Base-by-base conservation (phyloP, 2,329 filamentous ascomycete species). In the Cladorrhinum sp. region DNA sequence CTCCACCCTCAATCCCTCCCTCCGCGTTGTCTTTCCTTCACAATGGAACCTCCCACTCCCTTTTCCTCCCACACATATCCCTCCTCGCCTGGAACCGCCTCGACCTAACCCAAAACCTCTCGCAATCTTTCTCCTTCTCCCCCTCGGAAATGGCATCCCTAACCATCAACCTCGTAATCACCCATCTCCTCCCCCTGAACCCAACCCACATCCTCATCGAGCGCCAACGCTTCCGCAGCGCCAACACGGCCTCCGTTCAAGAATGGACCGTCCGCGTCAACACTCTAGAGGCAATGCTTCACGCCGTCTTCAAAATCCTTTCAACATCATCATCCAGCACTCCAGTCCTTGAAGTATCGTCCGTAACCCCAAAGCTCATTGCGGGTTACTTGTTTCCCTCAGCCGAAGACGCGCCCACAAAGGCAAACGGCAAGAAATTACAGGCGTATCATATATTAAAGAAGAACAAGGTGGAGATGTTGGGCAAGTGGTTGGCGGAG, bases 261-360 rank as follows among this genome's bases (percentile, higher is more conserved):
- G 90, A 96, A 74, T 96, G 91, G 91, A 94, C 91, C 2, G 72
- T 95, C 46, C 80, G 90, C 1, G 91, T 96, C 8, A 94, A 94
- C 66, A 87, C 89, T 68, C 82, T 96, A 21, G 91, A 96, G 73
- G 85, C 86, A 3, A 95, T 95, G 86, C 75, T 96, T 0, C 89
- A 92, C 77, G 88, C 88, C 8, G 80, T 86, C 12, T 73, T 94
- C 39, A 78, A 81, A 55, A 83, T 86, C 0, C 69, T 55, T 14
- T 36, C 42, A 18, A 21, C 42, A 2, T 21, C 42, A 4, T 46
- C 42, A 8, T 91, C 53, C 74, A 74, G 51, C 72, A 16, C 18
- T 46, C 55, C 12, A 58, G 3, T 39, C 20, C 3, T 36, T 10
- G 33, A 33, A n/a, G 33, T 42, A 26, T 53, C 24, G 7, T 57